Base-by-base conservation (phyloP, 106 monocot genomes). In the Allium sativum region DNA sequence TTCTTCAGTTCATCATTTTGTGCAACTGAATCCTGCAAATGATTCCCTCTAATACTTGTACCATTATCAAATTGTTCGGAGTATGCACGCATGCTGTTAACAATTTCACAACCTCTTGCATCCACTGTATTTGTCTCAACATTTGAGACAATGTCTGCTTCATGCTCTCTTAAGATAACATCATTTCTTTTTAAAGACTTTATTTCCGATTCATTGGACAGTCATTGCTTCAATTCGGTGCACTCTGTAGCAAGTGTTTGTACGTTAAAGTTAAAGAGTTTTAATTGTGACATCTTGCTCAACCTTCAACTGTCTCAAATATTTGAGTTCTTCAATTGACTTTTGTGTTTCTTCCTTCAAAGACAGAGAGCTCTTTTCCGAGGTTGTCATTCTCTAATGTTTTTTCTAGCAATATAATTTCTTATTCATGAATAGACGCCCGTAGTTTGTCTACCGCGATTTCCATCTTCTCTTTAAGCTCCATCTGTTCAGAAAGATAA, bases 121-220 rank as follows among this genome's bases (percentile, higher is more conserved):
- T 69, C 78, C 73, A 68, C 66, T 12, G 61, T 21, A 43, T 64
- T 72, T 62, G 59, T 73, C 70, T 76, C 67, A 18, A 71, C 46
- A 52, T 22, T 15, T 40, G 58, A 16, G 18, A 74, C 70, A 56
- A 65, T 56, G 43, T 61, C 70, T 41, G 74, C 83, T 48, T 66
- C 73, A 47, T 69, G 76, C 50, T 68, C 59, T 15, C 44, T 56
- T 55, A 79, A 47, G 10, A 74, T 19, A 40, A 59, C 31, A 10
- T 75, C 70, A 61, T 78, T 70, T 55, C 60, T 72, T 46, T 56
- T 73, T n/a, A 83, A 66, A 14, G 66, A 77, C 40, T 84, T 77
- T 70, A 83, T 78, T 61, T 77, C 78, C 56, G 69, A 41, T 43
- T 74, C 70, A 70, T 81, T 69, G 50, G 65, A 69, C 58, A 83